Evolutionary conservation across 495 filamentous ascomycete species (phyloP), one percentile per base, ranked within the genome.

Genomic region (Trichoderma asperelloides): DNA sequence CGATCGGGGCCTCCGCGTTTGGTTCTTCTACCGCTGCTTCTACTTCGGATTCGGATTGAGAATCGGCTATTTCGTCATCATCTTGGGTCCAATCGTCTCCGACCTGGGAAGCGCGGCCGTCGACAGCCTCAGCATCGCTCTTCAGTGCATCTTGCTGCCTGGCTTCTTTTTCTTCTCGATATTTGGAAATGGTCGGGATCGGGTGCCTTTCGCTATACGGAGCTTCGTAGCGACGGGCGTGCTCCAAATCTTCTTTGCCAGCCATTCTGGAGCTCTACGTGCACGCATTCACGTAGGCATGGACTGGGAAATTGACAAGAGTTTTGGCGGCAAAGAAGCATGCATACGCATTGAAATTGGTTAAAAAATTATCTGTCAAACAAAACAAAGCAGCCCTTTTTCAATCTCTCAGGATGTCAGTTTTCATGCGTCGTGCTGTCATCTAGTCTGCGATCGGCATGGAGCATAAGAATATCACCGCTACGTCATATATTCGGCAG

Each of bases 131-230:
- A 3, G 55, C 21, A 27, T 78, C 69, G 25, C 80, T 78, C 27
- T 78, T 77, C 28, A 81, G 72, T n/a, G 66, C 60, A 70, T 40
- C n/a, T 76, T 68, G n/a, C 69, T 76, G 65, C 80, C 74, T 23
- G 84, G 76, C 67, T 85, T 74, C 51, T 79, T 75, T 63, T 83
- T 81, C 64, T 84, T 82, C 64, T n/a, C 80, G 79, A 70, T 89
- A 90, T 5, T 77, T 75, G 70, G 85, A 79, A n/a, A 89, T 76
- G 21, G 86, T 89, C 18, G 87, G 87, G 30, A 90, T 81, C 0
- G 83, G 83, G 69, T 89, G 85, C 25, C 51, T 40, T 23, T 18
- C 51, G 41, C 21, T 65, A 23, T 65, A 65, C 7, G 64, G 64
- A 40, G 64, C 41, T 21, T 47, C 27, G 9, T 65, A 49, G 64